phyloP scores from a whole-genome alignment of 1,284 basidiomycete species.

The Phlebopus sp. region DNA sequence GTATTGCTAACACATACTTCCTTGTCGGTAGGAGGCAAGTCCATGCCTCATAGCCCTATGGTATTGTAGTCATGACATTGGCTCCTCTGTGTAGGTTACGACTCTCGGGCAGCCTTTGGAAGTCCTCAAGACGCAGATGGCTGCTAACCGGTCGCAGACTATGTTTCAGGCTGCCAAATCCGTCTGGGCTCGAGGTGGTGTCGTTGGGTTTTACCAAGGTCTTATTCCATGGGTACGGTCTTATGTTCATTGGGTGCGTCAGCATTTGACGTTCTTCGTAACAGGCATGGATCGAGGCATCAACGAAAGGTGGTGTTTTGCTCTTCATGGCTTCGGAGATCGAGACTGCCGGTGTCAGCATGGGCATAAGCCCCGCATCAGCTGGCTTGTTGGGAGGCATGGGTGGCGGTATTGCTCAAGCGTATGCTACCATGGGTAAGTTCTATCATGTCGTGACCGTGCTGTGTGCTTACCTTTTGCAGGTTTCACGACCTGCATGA shows the following conservation, averaged over 20 bases:
- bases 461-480: constrained; percentile 14
- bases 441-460: constrained; percentile 15
- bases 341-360: constrained; percentile 63
- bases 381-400: constrained; percentile 95
- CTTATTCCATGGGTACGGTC: constrained; percentile 92
- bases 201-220: constrained; percentile 94
- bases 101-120: constrained; percentile 98
- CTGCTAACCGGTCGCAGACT: constrained; percentile 86
- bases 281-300: constrained; percentile 99
- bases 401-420: constrained; percentile 96
- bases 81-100: constrained; percentile 63
- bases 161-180: constrained; percentile 86
- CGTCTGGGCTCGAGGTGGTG: constrained; percentile 91
- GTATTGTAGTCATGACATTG: constrained; percentile 3
- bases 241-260: background rate
- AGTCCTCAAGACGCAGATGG: constrained; percentile 99
- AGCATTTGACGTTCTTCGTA: constrained; percentile 10
- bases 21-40: constrained; percentile 45
- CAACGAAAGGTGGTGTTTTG: constrained; percentile 96
- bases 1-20: constrained; percentile 15
- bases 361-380: constrained; percentile 77
- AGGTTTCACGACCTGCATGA: constrained; percentile 99
- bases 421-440: constrained; percentile 98
- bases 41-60: background rate
- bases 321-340: constrained; percentile 96